Base-by-base conservation (phyloP, 1,284 basidiomycete species). In the Inonotus hispidus region DNA sequence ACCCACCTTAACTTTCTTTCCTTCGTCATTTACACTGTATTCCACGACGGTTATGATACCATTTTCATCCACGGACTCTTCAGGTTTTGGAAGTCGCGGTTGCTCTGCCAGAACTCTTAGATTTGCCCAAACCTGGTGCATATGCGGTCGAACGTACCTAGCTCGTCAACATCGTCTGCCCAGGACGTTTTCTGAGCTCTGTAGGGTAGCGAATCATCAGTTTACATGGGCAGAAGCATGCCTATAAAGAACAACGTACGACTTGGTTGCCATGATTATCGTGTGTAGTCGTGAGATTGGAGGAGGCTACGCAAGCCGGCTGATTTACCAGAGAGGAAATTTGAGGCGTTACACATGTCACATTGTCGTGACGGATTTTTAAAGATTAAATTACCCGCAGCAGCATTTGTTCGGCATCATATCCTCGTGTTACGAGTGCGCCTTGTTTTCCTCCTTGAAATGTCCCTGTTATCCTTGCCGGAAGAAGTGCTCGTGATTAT, bases 1-100 rank as follows among this genome's bases (percentile, higher is more conserved):
- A 67, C 79, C 58, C 65, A 91, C 93, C 80, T 99, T 99, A 73
- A 99, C 87, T 74, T 92, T 94, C 76, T 95, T 94, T 19, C 94
- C 96, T 25, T 95, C 88, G 53, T 98, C 95, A 69, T 98, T 95
- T 59, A 90, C 76, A 53, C 81, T 81, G 74, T 91, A 95, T 71
- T 95, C 93, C 52, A 93, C 79, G 5, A 88, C 89, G 7, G 91
- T 92, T 43, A 92, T 85, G 69, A 98, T 83, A 1, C 95, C 95
- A 69, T 96, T 92, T 67, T 93, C 90, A 71, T 95, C 95, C 53
- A 90, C 78, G 59, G 80, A 87, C 69, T 94, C 90, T 66, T 79
- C 78, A 63, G 74, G 73, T 67, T 77, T 77, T 46, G 41, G 63
- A n/a, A 58, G 41, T 16, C 53, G 60, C n/a, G 73, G 73, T 53